Conservation (phyloP, 208 protist genomes). For the Polymyxa betae region DNA sequence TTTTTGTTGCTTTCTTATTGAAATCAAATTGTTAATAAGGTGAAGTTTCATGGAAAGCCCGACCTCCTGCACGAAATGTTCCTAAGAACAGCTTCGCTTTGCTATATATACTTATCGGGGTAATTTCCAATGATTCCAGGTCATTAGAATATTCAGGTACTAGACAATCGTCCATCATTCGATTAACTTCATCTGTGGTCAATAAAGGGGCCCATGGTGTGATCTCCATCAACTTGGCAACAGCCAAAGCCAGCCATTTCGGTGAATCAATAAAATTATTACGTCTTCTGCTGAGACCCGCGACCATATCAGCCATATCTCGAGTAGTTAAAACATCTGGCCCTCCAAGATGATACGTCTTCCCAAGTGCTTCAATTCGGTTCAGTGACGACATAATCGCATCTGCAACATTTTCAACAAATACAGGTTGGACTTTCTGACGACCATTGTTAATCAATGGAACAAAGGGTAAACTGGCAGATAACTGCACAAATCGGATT, state of each 20-base stretch:
- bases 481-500: constrained; percentile 34
- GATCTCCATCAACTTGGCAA: not conserved
- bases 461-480: not conserved
- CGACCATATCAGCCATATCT: constrained; percentile 39
- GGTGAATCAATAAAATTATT: no score
- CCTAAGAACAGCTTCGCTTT: constrained; percentile 23
- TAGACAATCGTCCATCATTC: not conserved
- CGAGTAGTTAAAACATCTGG: not conserved
- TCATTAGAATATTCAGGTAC: not conserved
- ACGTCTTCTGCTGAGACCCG: not conserved
- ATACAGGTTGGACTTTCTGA: constrained; percentile 32
- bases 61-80: not conserved
- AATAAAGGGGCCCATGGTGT: not conserved
- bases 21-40: constrained; percentile 9
- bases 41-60: not conserved
- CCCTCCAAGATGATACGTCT: constrained; percentile 52
- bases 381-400: not conserved
- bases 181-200: not conserved
- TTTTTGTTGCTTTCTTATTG: no score
- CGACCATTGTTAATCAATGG: not conserved
- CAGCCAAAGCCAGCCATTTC: not conserved
- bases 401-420: constrained; percentile 46
- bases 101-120: not conserved
- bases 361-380: not conserved
- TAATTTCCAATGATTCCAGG: not conserved